These are phyloP conservation scores for Haplosporangium sp. DNA, from an alignment of 371 early-diverging fungal species.

Conservation along the genomic window DNA sequence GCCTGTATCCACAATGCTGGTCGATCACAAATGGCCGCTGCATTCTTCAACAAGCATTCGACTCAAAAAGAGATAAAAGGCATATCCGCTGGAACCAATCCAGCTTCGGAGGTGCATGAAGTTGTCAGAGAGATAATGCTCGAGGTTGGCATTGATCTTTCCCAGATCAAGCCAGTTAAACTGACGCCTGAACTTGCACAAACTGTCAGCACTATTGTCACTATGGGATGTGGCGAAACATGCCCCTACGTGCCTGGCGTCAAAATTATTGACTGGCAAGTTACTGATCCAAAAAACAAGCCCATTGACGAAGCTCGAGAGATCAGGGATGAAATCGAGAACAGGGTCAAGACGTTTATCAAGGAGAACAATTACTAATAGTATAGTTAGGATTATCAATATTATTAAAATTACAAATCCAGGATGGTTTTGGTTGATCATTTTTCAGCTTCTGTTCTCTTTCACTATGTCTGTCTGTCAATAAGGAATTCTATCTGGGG, in stretches of 20 bases:
- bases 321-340: constrained; percentile 52
- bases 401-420: too few species aligned
- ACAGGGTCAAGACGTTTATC: constrained; percentile 35
- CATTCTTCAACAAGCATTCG: constrained; percentile 43
- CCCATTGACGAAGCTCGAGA: constrained; percentile 32
- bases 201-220: constrained; percentile 35
- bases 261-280: constrained; percentile 46
- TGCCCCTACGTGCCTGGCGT: constrained; percentile 57
- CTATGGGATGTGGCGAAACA: constrained; percentile 59
- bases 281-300: constrained; percentile 52
- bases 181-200: constrained; percentile 43
- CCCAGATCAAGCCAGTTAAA: constrained; percentile 35
- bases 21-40: constrained; percentile 53
- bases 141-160: constrained; percentile 39
- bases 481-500: too few species aligned
- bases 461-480: too few species aligned
- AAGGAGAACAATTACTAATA: constrained; percentile 37
- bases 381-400: too few species aligned
- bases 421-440: too few species aligned
- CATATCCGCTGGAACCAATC: constrained; percentile 53
- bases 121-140: constrained; percentile 35
- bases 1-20: constrained; percentile 54
- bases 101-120: constrained; percentile 35
- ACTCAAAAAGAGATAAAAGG: constrained; percentile 18
- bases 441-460: too few species aligned